phyloP scores from a whole-genome alignment of 2,329 filamentous ascomycete genomes.

The Exophiala aquamarina region DNA sequence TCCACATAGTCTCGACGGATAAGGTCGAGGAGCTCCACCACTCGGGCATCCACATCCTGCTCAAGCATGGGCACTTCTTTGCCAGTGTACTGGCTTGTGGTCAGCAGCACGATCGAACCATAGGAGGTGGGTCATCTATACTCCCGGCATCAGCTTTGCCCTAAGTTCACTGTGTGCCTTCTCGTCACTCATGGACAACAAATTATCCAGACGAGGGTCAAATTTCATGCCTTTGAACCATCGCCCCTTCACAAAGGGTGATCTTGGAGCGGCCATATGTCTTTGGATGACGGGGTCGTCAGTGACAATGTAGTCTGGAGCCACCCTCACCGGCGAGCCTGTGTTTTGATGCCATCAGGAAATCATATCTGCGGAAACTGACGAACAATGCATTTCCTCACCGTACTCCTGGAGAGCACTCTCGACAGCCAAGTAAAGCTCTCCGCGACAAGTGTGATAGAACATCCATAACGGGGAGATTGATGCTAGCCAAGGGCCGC shows the following conservation, averaged over 20 bases:
- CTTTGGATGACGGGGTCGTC: slow-evolving; percentile 14
- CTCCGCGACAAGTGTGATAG: slow-evolving; percentile 5
- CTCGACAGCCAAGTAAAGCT: slow-evolving; percentile 10
- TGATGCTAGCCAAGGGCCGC: slow-evolving; percentile 14
- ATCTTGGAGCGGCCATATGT: slow-evolving; percentile 13
- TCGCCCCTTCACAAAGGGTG: slow-evolving; percentile 5
- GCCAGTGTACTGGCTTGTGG: slow-evolving; percentile 11
- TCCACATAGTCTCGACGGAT: slow-evolving; percentile 13
- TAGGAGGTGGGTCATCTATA: slow-evolving; percentile 1
- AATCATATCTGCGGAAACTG: neutral
- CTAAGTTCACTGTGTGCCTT: slow-evolving; percentile 12
- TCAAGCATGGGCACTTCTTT: slow-evolving; percentile 20
- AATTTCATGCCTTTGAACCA: slow-evolving; percentile 16
- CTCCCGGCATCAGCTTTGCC: slow-evolving; percentile 16
- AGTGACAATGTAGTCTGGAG: slow-evolving; percentile 12
- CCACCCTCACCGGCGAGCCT: slow-evolving; percentile 24
- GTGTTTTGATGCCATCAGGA: neutral
- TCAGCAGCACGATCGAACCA: neutral
- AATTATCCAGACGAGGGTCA: slow-evolving; percentile 11
- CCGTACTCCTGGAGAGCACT: slow-evolving; percentile 18
- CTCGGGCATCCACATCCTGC: slow-evolving; percentile 9
- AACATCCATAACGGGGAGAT: slow-evolving; percentile 17
- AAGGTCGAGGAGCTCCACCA: slow-evolving; percentile 15
- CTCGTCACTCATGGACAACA: slow-evolving; percentile 15
- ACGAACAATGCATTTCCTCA: neutral